Percentiles rank a stretch among this genome's conserved stretches.
Evolutionary conservation across 352 stramenopile genomes (phyloP).

Genomic region (Pythium folliculosum): DNA sequence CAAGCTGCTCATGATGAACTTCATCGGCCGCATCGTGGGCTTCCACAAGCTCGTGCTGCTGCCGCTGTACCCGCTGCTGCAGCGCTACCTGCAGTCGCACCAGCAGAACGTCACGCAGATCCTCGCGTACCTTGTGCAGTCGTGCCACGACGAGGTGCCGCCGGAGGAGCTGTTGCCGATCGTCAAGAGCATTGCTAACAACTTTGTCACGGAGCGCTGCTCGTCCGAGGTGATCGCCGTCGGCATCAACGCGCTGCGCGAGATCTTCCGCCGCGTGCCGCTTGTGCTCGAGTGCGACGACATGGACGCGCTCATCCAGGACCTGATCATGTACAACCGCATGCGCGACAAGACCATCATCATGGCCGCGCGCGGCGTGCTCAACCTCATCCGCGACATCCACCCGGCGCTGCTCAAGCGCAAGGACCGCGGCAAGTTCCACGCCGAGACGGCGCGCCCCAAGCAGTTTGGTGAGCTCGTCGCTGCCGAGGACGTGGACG

Average conservation of each 20-base stretch:
- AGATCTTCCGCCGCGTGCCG: slow-evolving; percentile 94
- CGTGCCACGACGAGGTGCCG: slow-evolving; percentile 96
- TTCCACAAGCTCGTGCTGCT: slow-evolving; percentile 98
- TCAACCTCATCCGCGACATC: slow-evolving; percentile 97
- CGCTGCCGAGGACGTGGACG: slow-evolving; percentile 93
- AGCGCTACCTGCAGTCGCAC: slow-evolving; percentile 91
- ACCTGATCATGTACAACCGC: slow-evolving; percentile 97
- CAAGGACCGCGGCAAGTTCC: slow-evolving; percentile 95
- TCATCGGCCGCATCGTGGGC: slow-evolving; percentile 96
- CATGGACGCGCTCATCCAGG: slow-evolving; percentile 88
- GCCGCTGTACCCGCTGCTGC: slow-evolving; percentile 95
- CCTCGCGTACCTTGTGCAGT: slow-evolving; percentile 97
- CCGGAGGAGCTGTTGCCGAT: slow-evolving; percentile 96
- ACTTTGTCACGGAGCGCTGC: slow-evolving; percentile 98
- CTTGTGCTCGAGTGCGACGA: slow-evolving; percentile 93
- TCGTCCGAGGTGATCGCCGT: slow-evolving; percentile 96
- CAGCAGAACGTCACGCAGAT: slow-evolving; percentile 93
- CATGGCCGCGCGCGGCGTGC: slow-evolving; percentile 94
- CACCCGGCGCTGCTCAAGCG: slow-evolving; percentile 95
- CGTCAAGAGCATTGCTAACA: slow-evolving; percentile 97
- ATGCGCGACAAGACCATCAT: slow-evolving; percentile 96
- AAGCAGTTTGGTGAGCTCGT: slow-evolving; percentile 91
- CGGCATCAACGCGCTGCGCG: slow-evolving; percentile 96
- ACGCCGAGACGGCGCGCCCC: slow-evolving; percentile 80
- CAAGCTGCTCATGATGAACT: slow-evolving; percentile 99